Percentiles rank a stretch among this genome's conserved stretches.
Conservation (phyloP, 345 rosid species). For the Melaleuca quinquenervia region DNA sequence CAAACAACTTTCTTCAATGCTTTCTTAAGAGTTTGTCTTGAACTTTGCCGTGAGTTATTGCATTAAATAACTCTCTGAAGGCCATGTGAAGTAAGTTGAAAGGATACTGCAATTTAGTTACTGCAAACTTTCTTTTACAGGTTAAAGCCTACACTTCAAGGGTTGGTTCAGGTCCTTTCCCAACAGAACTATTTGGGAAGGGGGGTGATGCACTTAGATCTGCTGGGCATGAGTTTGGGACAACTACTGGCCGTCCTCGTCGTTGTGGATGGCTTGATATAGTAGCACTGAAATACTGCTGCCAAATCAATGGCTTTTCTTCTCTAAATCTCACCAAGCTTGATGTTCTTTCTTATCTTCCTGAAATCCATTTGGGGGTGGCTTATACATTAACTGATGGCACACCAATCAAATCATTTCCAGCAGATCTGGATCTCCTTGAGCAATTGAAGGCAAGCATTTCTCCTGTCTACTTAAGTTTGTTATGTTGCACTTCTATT, state of each 20-base stretch:
- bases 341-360: slow-evolving; percentile 80
- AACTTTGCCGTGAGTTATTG: not conserved
- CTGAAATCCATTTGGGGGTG: slow-evolving; percentile 80
- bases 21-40: not conserved
- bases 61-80: not conserved
- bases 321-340: slow-evolving; percentile 93
- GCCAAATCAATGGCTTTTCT: slow-evolving; percentile 89
- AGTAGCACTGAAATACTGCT: slow-evolving; percentile 75
- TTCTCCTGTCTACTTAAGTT: not conserved
- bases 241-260: slow-evolving; percentile 97
- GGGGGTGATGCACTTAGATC: slow-evolving; percentile 82
- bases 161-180: slow-evolving; percentile 99
- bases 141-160: slow-evolving; percentile 98
- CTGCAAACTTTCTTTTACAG: slow-evolving; percentile 9
- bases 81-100: not conserved
- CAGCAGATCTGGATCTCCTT: slow-evolving; percentile 71
- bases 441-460: slow-evolving; percentile 62
- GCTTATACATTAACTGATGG: slow-evolving; percentile 59
- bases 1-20: not conserved
- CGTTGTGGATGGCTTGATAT: slow-evolving; percentile 99
- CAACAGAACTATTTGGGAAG: slow-evolving; percentile 74
- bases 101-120: not conserved
- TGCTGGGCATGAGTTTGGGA: slow-evolving; percentile 94
- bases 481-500: not conserved
- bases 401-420: slow-evolving; percentile 73